Conservation (phyloP, 257 asterid species). For the Przewalskia tangutica region DNA sequence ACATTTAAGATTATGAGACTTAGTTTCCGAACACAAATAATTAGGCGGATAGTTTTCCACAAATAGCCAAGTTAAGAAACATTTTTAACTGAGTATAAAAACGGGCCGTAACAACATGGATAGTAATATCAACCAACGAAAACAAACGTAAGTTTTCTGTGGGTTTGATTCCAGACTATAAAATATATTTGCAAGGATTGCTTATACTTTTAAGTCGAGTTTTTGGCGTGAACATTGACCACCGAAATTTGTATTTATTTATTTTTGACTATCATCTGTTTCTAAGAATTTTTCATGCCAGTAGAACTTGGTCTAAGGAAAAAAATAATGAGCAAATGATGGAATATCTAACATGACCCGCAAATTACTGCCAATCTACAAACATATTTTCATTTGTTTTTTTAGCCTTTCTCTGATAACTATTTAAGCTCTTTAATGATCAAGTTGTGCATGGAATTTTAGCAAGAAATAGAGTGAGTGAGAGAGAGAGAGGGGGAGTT, state of each 20-base stretch:
- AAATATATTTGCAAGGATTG: no score
- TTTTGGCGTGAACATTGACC: background rate
- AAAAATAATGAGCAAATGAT: background rate
- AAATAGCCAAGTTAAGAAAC: no score
- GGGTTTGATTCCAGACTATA: no score
- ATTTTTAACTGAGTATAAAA: no score
- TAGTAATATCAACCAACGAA: no score
- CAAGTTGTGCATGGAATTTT: background rate
- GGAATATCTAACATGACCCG: background rate
- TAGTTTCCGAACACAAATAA: no score
- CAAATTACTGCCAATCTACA: background rate
- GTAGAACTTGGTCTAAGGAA: background rate
- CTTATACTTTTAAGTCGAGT: no score
- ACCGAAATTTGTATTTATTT: background rate
- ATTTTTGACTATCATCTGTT: background rate
- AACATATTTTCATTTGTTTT: background rate
- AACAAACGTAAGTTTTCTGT: no score
- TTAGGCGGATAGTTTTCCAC: no score
- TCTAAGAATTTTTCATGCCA: background rate
- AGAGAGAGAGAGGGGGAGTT: background rate
- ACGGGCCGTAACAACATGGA: no score
- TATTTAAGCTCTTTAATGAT: background rate
- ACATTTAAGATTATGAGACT: no score
- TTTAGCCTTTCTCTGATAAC: background rate
- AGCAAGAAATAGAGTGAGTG: no score